Base-by-base conservation (phyloP, 345 rosid species). In the Corymbia maculata region DNA sequence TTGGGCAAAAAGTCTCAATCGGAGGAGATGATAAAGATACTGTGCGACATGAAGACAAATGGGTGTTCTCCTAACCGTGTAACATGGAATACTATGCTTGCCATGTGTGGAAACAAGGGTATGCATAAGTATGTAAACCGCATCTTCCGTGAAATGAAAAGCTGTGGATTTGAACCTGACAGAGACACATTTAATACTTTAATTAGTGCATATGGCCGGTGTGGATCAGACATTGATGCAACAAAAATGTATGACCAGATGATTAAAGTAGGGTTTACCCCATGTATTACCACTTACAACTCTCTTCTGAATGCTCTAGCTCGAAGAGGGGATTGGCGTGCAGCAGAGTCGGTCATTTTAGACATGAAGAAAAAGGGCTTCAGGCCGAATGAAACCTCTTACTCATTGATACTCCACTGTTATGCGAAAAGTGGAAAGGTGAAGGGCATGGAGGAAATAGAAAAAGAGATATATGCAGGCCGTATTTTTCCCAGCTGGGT, bases 51-150 rank as follows among this genome's bases (percentile, higher is more conserved):
- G 98, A 96, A 95, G 92, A 89, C 91, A 44, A 93, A 88, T 91
- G 98, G 97, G 85, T 97, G 98, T 92, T 89, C 94, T 36, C 99
- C 99, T 53, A 94, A 96, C 51, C 94, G 96, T n/a, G 86, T 95
- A 45, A 97, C 99, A 6, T 97, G 99, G 99, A 97, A 97, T 90
- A 95, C 98, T 14, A 93, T 96, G 97, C 97, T 97, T 90, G 93
- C 96, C 70, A 87, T 94, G 92, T 97, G 97, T 89, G 96, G 98
- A 88, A 92, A 91, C 59, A 91, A 92, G 36, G 97, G 96, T 59
- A 94, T 94, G 98, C 94, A 93, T 89, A 92, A 91, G 86, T 95
- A 92, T 87, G 94, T 97, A 88, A 94, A 94, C 87, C 91, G 85
- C 57, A 94, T 97, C 53, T 93, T 96, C 66, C 94, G 87, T n/a